Base-by-base conservation (phyloP, 176 grass and related monocot genomes). In the Hyparrhenia diplandra region DNA sequence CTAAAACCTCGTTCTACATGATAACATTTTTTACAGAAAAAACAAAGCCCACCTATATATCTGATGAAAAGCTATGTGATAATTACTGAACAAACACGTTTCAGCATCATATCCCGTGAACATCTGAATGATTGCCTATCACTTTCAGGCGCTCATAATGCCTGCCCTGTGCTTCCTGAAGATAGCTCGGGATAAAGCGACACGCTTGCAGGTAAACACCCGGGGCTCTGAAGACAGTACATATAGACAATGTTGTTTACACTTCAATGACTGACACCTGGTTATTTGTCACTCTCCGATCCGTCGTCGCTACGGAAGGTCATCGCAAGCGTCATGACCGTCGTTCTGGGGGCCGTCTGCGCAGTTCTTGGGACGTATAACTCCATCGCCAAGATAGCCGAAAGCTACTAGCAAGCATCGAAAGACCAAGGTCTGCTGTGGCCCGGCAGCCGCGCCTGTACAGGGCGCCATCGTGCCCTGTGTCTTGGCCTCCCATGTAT, bases 121-220 rank as follows among this genome's bases (percentile, higher is more conserved):
- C n/a, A 55, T 55, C 20, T 55, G 51, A 2, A 59, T 59, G 55
- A 28, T 13, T 21, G 24, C 5, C 27, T 31, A 18, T 16, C 28
- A 17, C 34, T 87, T 37, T 71, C 92, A 98, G 92, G 90, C 92
- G 3, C 28, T 98, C 30, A 77, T 98, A 89, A 91, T 98, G 86
- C 95, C 95, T 0, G 84, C 95, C 13, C 82, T 98, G 42, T 98
- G 95, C 71, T 98, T 93, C 84, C 71, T 98, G 76, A 93, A 93
- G 92, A 98, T 95, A 27, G 57, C 72, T 5, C 37, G 83, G 57
- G 81, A 88, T 5, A 95, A 93, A 82, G 90, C 95, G 25, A 95
- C 90, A 73, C 64, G 32, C 14, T 13, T 76, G 21, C 92, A 98
- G 90, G 95, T 98, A 89, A 28, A 49, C 61, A 34, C 10, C 40